Conservation (phyloP, 2,329 filamentous ascomycete species). For the Thelonectria blattea region DNA sequence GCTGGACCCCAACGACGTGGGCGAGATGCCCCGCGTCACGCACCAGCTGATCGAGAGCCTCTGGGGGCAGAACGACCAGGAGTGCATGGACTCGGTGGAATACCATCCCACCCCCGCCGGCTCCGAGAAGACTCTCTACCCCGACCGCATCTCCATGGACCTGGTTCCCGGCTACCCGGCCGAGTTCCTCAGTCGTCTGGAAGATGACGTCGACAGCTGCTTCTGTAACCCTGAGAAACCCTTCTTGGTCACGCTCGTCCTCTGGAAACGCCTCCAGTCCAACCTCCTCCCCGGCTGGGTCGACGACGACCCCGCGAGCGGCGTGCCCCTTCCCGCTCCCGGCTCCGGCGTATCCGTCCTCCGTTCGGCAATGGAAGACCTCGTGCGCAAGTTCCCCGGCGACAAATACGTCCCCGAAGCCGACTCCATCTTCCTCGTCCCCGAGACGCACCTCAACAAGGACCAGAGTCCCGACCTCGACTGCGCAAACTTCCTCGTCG, state of each 20-base stretch:
- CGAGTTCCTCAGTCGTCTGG: not conserved
- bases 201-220: not conserved
- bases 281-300: not conserved
- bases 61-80: not conserved
- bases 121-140: not conserved
- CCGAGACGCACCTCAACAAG: not conserved
- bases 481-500: constrained; percentile 27
- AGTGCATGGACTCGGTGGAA: not conserved
- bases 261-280: not conserved
- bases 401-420: not conserved
- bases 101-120: not conserved
- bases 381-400: not conserved
- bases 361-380: not conserved
- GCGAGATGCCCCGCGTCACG: not conserved
- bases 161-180: not conserved
- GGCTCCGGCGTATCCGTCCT: not conserved
- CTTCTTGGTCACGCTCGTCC: not conserved
- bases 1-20: not conserved
- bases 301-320: not conserved
- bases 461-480: constrained; percentile 5
- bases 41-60: not conserved
- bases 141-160: not conserved
- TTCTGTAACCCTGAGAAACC: not conserved
- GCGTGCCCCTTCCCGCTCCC: not conserved
- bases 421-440: constrained; percentile 26